Percentiles rank a stretch among this genome's conserved stretches.
Evolutionary conservation across 2,329 filamentous ascomycete species (phyloP).

Genomic region (Beauveria brongniartii): DNA sequence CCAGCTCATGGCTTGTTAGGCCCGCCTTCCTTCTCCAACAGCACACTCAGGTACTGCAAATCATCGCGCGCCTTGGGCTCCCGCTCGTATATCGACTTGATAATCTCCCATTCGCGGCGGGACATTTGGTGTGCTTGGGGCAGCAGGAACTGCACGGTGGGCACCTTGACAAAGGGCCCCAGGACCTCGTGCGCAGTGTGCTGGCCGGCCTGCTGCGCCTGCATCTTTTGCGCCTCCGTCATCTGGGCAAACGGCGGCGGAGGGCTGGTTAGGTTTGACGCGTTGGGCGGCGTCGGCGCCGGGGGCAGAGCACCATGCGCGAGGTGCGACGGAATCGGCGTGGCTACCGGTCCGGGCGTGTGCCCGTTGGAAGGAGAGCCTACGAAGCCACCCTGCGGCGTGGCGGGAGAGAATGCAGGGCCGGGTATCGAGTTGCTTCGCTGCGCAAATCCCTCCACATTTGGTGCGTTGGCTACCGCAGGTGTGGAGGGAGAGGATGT

Average conservation of each 20-base stretch:
- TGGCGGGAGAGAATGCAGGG: slow-evolving; percentile 47
- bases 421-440: slow-evolving; percentile 41
- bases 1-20: not conserved
- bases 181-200: slow-evolving; percentile 54
- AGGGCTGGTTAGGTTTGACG: slow-evolving; percentile 14
- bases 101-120: slow-evolving; percentile 64
- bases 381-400: slow-evolving; percentile 23
- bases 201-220: slow-evolving; percentile 45
- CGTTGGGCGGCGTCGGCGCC: slow-evolving; percentile 15
- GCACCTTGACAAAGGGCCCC: slow-evolving; percentile 52
- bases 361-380: slow-evolving; percentile 16
- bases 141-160: slow-evolving; percentile 61
- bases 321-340: slow-evolving; percentile 12
- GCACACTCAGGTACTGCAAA: slow-evolving; percentile 44
- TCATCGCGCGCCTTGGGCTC: slow-evolving; percentile 60
- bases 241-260: slow-evolving; percentile 13
- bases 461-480: slow-evolving; percentile 18
- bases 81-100: slow-evolving; percentile 58
- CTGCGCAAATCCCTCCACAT: slow-evolving; percentile 27
- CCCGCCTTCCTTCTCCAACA: slow-evolving; percentile 42
- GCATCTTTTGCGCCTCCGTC: slow-evolving; percentile 27
- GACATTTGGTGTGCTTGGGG: slow-evolving; percentile 61
- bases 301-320: slow-evolving; percentile 11
- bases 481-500: slow-evolving; percentile 11
- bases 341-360: slow-evolving; percentile 3